These are phyloP conservation scores for Mortierella sp. DNA, from an alignment of 371 early-diverging fungal genomes.

Conservation along the genomic window DNA sequence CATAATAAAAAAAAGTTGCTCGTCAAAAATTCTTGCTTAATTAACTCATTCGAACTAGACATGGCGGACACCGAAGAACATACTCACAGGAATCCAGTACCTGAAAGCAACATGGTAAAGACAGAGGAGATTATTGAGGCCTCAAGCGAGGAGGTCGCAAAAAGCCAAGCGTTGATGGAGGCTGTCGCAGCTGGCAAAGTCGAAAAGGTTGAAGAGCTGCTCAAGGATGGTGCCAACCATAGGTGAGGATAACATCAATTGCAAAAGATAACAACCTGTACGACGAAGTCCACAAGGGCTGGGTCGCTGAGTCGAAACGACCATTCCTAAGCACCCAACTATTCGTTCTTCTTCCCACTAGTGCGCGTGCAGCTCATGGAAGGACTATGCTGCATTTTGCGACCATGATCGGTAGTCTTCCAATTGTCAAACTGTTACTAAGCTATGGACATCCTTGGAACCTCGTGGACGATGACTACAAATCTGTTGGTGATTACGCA, in stretches of 20 bases:
- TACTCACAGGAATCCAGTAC: constrained; percentile 38
- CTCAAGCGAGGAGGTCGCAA: constrained; percentile 39
- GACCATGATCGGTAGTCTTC: constrained; percentile 64
- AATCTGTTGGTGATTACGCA: constrained; percentile 81
- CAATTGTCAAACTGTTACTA: constrained; percentile 69
- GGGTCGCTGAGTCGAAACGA: not conserved
- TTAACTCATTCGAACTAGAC: not conserved
- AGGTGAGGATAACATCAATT: constrained; percentile 22
- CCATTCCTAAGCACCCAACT: not conserved
- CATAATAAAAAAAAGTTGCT: not conserved
- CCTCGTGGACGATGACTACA: constrained; percentile 70
- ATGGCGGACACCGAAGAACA: constrained; percentile 2
- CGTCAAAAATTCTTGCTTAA: not conserved
- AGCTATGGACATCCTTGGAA: constrained; percentile 81
- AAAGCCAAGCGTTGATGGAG: constrained; percentile 46
- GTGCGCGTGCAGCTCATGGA: constrained; percentile 56
- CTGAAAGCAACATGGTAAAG: constrained; percentile 47
- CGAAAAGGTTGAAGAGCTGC: constrained; percentile 30
- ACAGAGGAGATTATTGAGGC: constrained; percentile 52
- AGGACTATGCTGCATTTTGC: constrained; percentile 71
- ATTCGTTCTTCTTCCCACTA: not conserved
- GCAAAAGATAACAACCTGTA: not conserved
- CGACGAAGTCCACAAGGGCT: not conserved
- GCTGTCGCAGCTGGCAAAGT: constrained; percentile 46
- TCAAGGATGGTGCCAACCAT: constrained; percentile 49